Base-by-base conservation (phyloP, 129 eudicot species). In the Escallonia rubra region DNA sequence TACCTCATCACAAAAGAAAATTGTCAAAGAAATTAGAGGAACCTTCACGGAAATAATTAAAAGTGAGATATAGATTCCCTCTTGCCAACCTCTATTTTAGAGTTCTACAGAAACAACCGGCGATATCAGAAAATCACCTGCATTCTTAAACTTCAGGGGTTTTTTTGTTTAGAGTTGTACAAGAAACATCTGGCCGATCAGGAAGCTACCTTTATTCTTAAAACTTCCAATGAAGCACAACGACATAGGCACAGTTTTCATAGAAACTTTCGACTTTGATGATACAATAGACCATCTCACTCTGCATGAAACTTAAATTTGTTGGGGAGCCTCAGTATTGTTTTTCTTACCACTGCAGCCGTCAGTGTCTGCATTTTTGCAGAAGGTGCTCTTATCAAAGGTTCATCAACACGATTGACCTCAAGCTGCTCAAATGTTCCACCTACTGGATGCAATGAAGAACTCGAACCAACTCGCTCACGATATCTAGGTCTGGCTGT, bases 401-500 rank as follows among this genome's bases (percentile, higher is more conserved):
- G 78, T 66, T 66, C 78, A 23, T 65, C 60, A 46, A 43, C 44
- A 58, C 43, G 41, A 57, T 46, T 8, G 40, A 41, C 70, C n/a
- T 57, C 53, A 4, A 14, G 40, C 10, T 66, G 72, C 41, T 74
- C 43, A n/a, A 69, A 61, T 52, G 66, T 44, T 56, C 59, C 65
- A 13, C 47, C 43, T 43, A 41, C 68, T 5, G 67, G 78, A 59
- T 66, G 57, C 63, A 74, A 34, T 38, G 78, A 60, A 10, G 44
- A 57, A 42, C 34, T 44, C 5, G 78, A 47, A 56, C 43, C 72
- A 58, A 23, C 12, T 63, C 11, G 78, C 53, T 65, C 72, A 40
- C 78, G 78, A 66, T 65, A 74, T 74, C 59, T 60, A n/a, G 78
- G 78, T 59, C 78, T 74, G 78, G 60, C 59, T 73, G 69, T 51